phyloP scores from a whole-genome alignment of 192 early-diverging fungal genomes.

The Coemansia sp. region DNA sequence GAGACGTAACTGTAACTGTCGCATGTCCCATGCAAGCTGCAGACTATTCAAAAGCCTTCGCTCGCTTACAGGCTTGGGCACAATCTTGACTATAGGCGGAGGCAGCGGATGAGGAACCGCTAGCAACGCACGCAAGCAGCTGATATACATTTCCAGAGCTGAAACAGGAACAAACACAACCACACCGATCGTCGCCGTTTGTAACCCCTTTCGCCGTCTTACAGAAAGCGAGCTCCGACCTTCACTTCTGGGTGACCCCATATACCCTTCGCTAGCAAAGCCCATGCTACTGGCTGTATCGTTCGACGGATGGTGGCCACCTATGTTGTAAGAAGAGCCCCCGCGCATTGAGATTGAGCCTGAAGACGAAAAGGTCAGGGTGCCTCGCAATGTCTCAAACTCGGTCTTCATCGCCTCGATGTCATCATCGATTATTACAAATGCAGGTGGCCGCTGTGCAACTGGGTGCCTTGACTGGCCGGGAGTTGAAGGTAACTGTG shows the following conservation, averaged over 20 bases:
- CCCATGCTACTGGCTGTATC: neutral
- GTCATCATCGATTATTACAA: conserved; percentile 33
- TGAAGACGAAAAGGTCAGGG: conserved; percentile 34
- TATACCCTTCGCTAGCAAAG: neutral
- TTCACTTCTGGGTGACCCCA: neutral
- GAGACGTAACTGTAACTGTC: conserved; percentile 18
- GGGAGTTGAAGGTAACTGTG: conserved; percentile 24
- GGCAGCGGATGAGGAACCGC: conserved; percentile 40
- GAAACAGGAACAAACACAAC: conserved; percentile 31
- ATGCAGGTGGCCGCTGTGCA: conserved; percentile 41
- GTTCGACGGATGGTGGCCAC: neutral
- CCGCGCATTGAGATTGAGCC: conserved; percentile 10
- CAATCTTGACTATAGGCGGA: conserved; percentile 38
- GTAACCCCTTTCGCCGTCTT: conserved; percentile 18
- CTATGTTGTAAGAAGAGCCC: neutral
- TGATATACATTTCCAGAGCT: conserved; percentile 13
- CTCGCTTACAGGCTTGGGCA: conserved; percentile 42
- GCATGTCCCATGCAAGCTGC: conserved; percentile 29
- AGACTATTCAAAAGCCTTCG: conserved; percentile 30
- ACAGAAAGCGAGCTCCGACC: conserved; percentile 3
- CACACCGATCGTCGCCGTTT: conserved; percentile 37
- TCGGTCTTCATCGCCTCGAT: conserved; percentile 29
- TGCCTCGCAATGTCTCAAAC: conserved; percentile 47
- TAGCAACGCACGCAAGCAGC: conserved; percentile 17
- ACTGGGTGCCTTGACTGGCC: conserved; percentile 28